These are phyloP conservation scores for Ottelia alismoides DNA, from an alignment of 106 monocot species.

Conservation along the genomic window DNA sequence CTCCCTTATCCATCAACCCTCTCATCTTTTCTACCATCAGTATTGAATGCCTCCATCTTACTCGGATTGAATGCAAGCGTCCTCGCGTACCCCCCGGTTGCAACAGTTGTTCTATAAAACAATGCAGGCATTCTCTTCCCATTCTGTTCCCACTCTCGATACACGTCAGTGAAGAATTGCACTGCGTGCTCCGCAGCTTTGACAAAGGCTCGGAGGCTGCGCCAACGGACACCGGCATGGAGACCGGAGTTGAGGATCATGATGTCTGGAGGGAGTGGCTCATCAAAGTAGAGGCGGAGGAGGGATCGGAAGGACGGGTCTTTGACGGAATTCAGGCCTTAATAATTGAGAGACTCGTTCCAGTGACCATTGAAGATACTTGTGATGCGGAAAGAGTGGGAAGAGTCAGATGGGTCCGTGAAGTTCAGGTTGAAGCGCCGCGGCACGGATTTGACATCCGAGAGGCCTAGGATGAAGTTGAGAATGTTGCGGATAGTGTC, in stretches of 20 bases:
- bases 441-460: slow-evolving; percentile 20
- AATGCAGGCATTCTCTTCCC: slow-evolving; percentile 19
- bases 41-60: slow-evolving; percentile 82
- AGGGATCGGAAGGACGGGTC: slow-evolving; percentile 22
- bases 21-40: slow-evolving; percentile 57
- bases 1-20: slow-evolving; percentile 30
- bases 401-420: slow-evolving; percentile 24
- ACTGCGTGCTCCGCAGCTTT: slow-evolving; percentile 49
- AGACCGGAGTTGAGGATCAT: slow-evolving; percentile 69
- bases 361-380: slow-evolving; percentile 87
- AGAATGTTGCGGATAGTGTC: slow-evolving; percentile 78
- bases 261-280: slow-evolving; percentile 32
- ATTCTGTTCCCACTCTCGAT: slow-evolving; percentile 3
- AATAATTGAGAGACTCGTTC: slow-evolving; percentile 51
- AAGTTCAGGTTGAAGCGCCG: slow-evolving; percentile 49
- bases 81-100: slow-evolving; percentile 65
- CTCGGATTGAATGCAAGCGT: slow-evolving; percentile 60
- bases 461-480: slow-evolving; percentile 40
- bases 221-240: slow-evolving; percentile 64
- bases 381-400: slow-evolving; percentile 52
- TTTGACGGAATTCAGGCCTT: slow-evolving; percentile 53
- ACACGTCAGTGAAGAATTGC: slow-evolving; percentile 45
- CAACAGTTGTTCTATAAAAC: slow-evolving; percentile 71
- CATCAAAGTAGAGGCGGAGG: slow-evolving; percentile 33
- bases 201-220: slow-evolving; percentile 38